phyloP scores from a whole-genome alignment of 1,139 yeast species.

The Lodderomyces parapsilosis region DNA sequence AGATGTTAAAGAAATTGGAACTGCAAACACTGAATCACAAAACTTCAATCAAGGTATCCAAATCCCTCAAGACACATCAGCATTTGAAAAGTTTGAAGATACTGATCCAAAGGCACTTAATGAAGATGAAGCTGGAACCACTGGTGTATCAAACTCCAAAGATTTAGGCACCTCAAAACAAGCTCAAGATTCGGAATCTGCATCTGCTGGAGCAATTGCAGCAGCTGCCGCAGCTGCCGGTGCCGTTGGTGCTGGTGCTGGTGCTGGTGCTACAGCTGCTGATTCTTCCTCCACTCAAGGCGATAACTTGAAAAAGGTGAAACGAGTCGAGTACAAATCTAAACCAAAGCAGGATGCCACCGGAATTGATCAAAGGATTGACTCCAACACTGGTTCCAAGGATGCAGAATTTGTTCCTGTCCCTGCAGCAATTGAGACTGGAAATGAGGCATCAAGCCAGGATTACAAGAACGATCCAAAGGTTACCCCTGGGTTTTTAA shows the following conservation, averaged over 20 bases:
- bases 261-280: constrained; percentile 2
- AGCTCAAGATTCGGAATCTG: constrained; percentile 1
- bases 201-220: not conserved
- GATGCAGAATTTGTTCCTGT: constrained; percentile 14
- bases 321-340: constrained; percentile 46
- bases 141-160: not conserved
- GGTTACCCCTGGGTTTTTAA: constrained; percentile 5
- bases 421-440: constrained; percentile 9
- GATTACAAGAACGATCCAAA: constrained; percentile 4
- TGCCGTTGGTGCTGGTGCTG: constrained; percentile 1
- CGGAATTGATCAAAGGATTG: constrained; percentile 25
- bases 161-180: not conserved
- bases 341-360: constrained; percentile 47
- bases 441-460: constrained; percentile 7
- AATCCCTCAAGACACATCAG: constrained; percentile 39
- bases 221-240: not conserved
- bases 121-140: constrained; percentile 16
- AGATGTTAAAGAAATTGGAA: constrained; percentile 11
- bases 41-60: constrained; percentile 33
- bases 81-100: constrained; percentile 34
- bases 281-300: constrained; percentile 3
- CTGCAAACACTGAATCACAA: constrained; percentile 7
- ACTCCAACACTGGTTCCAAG: constrained; percentile 22
- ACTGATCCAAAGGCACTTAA: constrained; percentile 52
- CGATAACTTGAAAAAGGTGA: constrained; percentile 36